Percentiles rank a stretch among this genome's conserved stretches.
phyloP scores from a whole-genome alignment of 208 protist species.

The Trypanosoma rangeli region DNA sequence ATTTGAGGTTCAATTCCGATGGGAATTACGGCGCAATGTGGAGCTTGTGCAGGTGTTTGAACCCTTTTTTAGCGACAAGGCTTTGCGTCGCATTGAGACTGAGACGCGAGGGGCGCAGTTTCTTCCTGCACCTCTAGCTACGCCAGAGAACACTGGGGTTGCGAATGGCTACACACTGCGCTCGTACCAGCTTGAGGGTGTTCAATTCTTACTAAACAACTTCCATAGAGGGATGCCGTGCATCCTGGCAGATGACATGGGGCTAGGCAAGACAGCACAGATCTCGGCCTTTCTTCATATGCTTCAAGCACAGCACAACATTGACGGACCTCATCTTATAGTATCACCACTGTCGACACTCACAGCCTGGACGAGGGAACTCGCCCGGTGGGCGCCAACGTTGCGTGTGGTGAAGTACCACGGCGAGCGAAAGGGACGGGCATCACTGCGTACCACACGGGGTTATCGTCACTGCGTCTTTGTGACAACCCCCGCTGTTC shows the following conservation, averaged over 20 bases:
- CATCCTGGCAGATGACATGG: conserved; percentile 97
- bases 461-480: conserved; percentile 87
- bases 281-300: conserved; percentile 89
- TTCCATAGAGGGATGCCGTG: conserved; percentile 88
- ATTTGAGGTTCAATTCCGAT: conserved; percentile 74
- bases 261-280: conserved; percentile 98
- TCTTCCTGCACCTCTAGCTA: conserved; percentile 32
- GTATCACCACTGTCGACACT: conserved; percentile 96
- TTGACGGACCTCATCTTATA: conserved; percentile 95
- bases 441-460: conserved; percentile 28
- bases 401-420: conserved; percentile 93
- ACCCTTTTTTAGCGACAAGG: conserved; percentile 73
- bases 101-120: conserved; percentile 40
- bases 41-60: conserved; percentile 56
- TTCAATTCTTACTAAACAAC: conserved; percentile 93
- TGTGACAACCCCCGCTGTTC: conserved; percentile 95
- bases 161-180: conserved; percentile 70
- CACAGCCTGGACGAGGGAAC: conserved; percentile 92
- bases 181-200: conserved; percentile 95
- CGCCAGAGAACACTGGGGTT: conserved; percentile 26
- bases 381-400: conserved; percentile 87
- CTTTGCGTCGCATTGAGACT: conserved; percentile 40
- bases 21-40: conserved; percentile 47
- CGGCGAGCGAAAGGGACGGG: conserved; percentile 60
- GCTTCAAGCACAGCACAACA: conserved; percentile 58